Conservation (phyloP, 225 moss, liverwort and hornwort species). For the Polytrichum formosum region DNA sequence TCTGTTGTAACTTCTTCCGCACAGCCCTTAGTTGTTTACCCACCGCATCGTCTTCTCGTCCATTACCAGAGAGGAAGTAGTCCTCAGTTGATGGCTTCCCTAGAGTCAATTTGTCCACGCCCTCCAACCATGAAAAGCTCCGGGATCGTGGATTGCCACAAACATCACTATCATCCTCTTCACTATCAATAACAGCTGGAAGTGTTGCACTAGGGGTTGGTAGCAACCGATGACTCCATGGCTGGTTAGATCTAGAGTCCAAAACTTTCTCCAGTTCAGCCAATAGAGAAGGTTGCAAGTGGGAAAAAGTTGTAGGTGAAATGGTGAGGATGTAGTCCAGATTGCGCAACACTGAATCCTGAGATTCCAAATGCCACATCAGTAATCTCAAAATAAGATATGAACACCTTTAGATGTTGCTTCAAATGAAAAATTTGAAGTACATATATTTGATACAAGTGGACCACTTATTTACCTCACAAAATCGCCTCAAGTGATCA, state of each 20-base stretch:
- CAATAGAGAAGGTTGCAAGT: slow-evolving; percentile 67
- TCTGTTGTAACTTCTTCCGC: slow-evolving; percentile 93
- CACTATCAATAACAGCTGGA: slow-evolving; percentile 79
- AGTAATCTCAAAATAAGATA: not conserved
- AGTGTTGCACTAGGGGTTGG: slow-evolving; percentile 84
- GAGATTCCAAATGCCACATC: slow-evolving; percentile 11
- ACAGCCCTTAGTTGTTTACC: slow-evolving; percentile 78
- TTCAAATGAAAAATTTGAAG: not conserved
- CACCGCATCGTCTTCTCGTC: slow-evolving; percentile 58
- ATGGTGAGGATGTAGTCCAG: slow-evolving; percentile 89
- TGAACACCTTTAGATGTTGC: no score
- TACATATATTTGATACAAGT: slow-evolving; percentile 1
- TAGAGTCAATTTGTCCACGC: slow-evolving; percentile 28
- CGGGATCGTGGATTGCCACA: slow-evolving; percentile 41
- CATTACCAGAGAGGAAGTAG: slow-evolving; percentile 48
- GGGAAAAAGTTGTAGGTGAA: slow-evolving; percentile 73
- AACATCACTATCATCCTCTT: slow-evolving; percentile 66
- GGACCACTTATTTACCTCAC: slow-evolving; percentile 61
- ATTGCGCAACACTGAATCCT: slow-evolving; percentile 82
- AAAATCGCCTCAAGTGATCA: slow-evolving; percentile 75
- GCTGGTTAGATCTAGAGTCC: slow-evolving; percentile 71
- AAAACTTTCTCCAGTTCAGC: slow-evolving; percentile 76
- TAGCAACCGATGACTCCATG: slow-evolving; percentile 76
- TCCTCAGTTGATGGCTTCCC: slow-evolving; percentile 52
- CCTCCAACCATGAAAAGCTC: slow-evolving; percentile 27